These are phyloP conservation scores for Solanum hybrid DNA, from an alignment of 305 asterid species.

Conservation along the genomic window DNA sequence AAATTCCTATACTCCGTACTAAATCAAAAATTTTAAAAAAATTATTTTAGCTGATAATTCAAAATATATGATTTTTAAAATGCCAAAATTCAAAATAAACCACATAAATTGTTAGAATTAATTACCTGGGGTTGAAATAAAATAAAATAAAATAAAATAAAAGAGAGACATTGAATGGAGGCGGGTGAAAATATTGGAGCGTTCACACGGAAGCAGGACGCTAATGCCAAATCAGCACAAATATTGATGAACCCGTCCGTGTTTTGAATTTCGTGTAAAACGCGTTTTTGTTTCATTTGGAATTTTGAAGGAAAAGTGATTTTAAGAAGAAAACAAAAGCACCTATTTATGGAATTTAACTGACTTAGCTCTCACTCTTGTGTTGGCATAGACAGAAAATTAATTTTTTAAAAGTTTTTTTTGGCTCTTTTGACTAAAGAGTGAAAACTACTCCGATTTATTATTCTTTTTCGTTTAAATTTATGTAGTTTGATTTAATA, in stretches of 20 bases:
- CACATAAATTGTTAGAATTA: background rate
- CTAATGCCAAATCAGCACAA: background rate
- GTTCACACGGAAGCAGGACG: slow-evolving; percentile 2
- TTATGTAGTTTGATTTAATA: background rate
- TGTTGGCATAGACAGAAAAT: background rate
- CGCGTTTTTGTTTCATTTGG: background rate
- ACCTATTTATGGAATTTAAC: background rate
- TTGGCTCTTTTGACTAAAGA: background rate
- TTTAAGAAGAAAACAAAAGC: background rate
- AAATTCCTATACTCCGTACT: background rate
- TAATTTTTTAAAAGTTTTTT: background rate
- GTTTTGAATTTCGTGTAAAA: background rate
- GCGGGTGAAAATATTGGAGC: background rate
- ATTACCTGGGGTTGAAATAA: background rate
- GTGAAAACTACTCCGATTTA: background rate
- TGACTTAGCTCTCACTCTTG: background rate
- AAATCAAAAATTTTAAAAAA: too few relatives aligned
- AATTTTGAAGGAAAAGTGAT: background rate
- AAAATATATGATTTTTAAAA: too few relatives aligned
- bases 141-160: background rate
- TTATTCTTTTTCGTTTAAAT: background rate
- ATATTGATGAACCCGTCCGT: background rate
- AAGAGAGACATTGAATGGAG: background rate
- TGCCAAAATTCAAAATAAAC: background rate
- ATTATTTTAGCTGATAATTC: background rate